Evolutionary conservation across 495 filamentous ascomycete genomes (phyloP), one percentile per base, ranked within the genome.

Genomic region (Penicillium arizonense): DNA sequence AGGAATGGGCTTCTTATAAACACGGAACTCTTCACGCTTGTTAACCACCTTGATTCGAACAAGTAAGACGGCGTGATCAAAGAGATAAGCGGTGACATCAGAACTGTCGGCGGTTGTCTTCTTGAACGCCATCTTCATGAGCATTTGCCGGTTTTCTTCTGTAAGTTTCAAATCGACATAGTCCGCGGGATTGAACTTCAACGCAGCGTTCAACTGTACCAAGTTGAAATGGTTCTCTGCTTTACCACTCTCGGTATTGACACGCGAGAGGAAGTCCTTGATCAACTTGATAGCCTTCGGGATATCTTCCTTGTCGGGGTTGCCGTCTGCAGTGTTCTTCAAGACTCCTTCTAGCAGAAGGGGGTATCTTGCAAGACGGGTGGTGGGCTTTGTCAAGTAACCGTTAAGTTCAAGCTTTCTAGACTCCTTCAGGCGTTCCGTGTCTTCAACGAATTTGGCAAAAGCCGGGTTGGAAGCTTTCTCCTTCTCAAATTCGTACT

Each of bases 141-240:
- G 79, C 58, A 99, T 80, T 69, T 97, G 91, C 20, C 95, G 89
- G 36, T 86, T 87, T 53, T 96, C 91, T 59, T 99, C 94, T 0
- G 91, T 96, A 12, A 99, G 80, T 70, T 96, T 97, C 50, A 97
- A 71, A 61, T 99, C 95, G 34, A 97, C 90, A 65, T 87, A 89
- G 62, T 96, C 92, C 28, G 87, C 88, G 5, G 87, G 87, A 26
- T 83, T 77, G 77, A 94, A 97, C 56, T 90, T 90, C 52, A 99
- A 81, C 52, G 96, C 87, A 44, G 89, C 81, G 63, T 96, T 92
- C 13, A 99, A 78, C 58, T 89, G 87, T 65, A 91, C 88, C 35
- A 99, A 76, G 68, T 97, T 97, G 76, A 96, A 97, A 45, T 93
- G 88, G 62, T 99, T 99, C 72, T 99, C 95, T 2, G 94, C 90